These are phyloP conservation scores for Fusarium torreyae DNA, from an alignment of 2,329 filamentous ascomycete species.

Conservation along the genomic window DNA sequence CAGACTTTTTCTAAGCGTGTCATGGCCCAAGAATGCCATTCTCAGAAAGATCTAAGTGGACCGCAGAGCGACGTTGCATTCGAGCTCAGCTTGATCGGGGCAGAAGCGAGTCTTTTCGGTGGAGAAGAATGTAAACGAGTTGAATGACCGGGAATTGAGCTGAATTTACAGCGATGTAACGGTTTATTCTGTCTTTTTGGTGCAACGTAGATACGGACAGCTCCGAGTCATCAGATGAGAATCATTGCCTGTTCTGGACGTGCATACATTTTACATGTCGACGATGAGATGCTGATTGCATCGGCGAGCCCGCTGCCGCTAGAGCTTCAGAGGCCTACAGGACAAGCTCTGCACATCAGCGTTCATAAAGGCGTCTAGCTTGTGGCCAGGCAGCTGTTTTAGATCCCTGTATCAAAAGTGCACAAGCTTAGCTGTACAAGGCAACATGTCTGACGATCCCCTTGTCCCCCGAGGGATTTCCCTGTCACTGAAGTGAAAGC, in stretches of 20 bases:
- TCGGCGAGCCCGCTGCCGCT: constrained; percentile 27
- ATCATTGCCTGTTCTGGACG: constrained; percentile 5
- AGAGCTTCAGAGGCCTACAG: too few species aligned
- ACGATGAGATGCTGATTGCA: constrained; percentile 9
- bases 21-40: neutral
- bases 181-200: neutral
- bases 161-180: neutral
- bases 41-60: neutral
- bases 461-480: neutral
- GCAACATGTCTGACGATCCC: constrained; percentile 19
- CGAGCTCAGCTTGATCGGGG: neutral
- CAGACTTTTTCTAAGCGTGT: neutral
- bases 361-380: too few species aligned
- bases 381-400: constrained; percentile 28
- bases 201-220: constrained; percentile 1
- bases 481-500: neutral
- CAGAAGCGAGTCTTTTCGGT: neutral
- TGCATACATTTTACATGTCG: neutral
- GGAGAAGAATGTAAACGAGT: neutral
- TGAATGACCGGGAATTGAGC: neutral
- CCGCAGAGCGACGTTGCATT: constrained; percentile 5
- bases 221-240: constrained; percentile 5
- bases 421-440: neutral
- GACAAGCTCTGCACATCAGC: neutral
- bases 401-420: constrained; percentile 10